Evolutionary conservation across 2,329 filamentous ascomycete species (phyloP), one percentile per base, ranked within the genome.

Genomic region (Penicillium sp.): DNA sequence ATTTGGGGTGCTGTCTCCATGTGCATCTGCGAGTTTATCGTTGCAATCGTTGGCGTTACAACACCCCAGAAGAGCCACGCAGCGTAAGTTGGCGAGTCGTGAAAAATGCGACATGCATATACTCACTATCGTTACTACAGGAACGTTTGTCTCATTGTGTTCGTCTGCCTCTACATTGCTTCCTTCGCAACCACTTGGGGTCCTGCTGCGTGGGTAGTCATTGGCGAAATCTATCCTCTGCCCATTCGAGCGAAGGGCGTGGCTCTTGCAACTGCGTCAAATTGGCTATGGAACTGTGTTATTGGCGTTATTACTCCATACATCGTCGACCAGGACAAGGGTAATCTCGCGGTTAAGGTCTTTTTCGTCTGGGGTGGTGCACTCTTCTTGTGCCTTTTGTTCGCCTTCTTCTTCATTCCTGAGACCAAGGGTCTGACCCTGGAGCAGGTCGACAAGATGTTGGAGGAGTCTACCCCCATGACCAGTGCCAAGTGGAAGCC

Each of bases 101-200:
- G 43, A 48, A 30, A 36, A 54, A 2, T 67, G 73, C 7, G 69
- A 76, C 53, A 71, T 67, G 43, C 80, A 83, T 35, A 81, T 8
- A 33, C 20, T 15, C 7, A 34, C 14, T 19, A 19, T 21, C 10
- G 18, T 3, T 14, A 18, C 2, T 18, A 7, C 17, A 52, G 49
- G 16, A 45, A 30, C 14, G 27, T 46, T 13, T 52, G 84, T 34
- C 83, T 90, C 76, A 88, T 94, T 51, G 80, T 86, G 43, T 93
- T 94, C 73, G 91, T 91, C 60, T 84, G 83, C 72, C 82, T 94
- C 73, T 91, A 88, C 77, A 90, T 94, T 75, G 88, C 87, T 76
- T 90, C 84, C 76, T 94, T 94, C 64, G 88, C 87, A 44, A 82
- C 79, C 36, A 94, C 87, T 49, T 94, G 87, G 87, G 88, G 87